Evolutionary conservation across 768 basidiomycete genomes (phyloP).

Genomic region (Lactarius trivialis): DNA sequence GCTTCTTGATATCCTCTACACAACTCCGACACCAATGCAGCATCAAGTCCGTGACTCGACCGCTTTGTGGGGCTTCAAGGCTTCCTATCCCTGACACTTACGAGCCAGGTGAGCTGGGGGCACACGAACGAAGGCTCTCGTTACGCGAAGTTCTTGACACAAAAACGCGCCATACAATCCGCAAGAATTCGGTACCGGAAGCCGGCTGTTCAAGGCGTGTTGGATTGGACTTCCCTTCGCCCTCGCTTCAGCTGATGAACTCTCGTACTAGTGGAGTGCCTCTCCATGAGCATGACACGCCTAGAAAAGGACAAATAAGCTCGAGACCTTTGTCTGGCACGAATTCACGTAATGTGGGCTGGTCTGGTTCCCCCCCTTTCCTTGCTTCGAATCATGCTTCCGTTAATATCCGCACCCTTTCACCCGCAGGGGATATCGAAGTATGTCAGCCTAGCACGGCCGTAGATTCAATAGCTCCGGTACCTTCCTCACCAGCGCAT

Average conservation of each 20-base stretch:
- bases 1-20: neutral
- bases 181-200: slow-evolving; percentile 7
- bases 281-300: slow-evolving; percentile 1
- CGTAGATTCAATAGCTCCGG: neutral
- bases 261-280: neutral
- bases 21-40: neutral
- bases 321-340: slow-evolving; percentile 1
- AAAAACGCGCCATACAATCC: neutral
- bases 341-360: slow-evolving; percentile 10
- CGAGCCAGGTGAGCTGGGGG: neutral
- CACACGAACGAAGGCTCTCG: neutral
- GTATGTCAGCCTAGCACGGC: neutral
- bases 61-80: neutral
- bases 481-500: neutral
- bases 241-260: neutral
- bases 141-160: slow-evolving; percentile 2
- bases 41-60: neutral
- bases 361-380: neutral
- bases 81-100: neutral
- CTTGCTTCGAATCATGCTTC: neutral
- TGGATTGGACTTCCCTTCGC: neutral
- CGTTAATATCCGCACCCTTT: slow-evolving; percentile 4
- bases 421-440: slow-evolving; percentile 7
- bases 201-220: slow-evolving; percentile 1
- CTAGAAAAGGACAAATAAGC: neutral